Evolutionary conservation across 2,329 filamentous ascomycete genomes (phyloP), one percentile per base, ranked within the genome.

Genomic region (Balansia obtecta): DNA sequence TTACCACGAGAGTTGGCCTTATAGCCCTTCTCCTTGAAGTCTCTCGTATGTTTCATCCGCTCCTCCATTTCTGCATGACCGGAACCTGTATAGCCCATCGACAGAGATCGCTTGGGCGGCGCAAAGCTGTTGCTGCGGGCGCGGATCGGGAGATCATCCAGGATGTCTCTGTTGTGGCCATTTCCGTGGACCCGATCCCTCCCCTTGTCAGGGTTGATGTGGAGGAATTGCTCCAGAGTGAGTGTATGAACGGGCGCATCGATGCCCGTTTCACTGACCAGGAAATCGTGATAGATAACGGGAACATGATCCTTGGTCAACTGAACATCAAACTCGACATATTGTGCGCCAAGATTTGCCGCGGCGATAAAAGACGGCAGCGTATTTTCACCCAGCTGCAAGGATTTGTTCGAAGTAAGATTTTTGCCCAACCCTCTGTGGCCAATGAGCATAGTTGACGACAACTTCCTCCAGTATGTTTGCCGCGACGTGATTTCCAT

Each of bases 231-330:
- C 62, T 98, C 91, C 4, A 97, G 71, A 0, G 93, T 98, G 55
- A 98, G 73, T 0, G 88, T 95, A 63, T 98, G 93, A 1, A 98
- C 91, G 0, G 93, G 93, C 0, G 93, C 93, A 62, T 98, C 93
- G 49, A 96, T 93, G 10, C 94, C 93, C 0, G 93, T 97, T 68
- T 98, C 93, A 63, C 89, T 95, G 64, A 98, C 93, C 13, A 97
- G 75, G 62, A 98, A 98, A 66, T 98, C 93, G 63, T 98, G 93
- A 63, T 98, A 98, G 60, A 98, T 95, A 56, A 98, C 91, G 0
- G 93, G 93, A 1, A 98, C 89, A 60, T 94, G 89, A 63, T 98
- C 93, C 63, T 98, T 98, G n/a, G 93, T 98, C 39, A 98, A 73
- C 64, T 98, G 93, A 0, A 98, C 93, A 63, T 98, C 93, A 61